Evolutionary conservation across 1,284 basidiomycete species (phyloP).

Genomic region (Sphaerobolus stellatus): DNA sequence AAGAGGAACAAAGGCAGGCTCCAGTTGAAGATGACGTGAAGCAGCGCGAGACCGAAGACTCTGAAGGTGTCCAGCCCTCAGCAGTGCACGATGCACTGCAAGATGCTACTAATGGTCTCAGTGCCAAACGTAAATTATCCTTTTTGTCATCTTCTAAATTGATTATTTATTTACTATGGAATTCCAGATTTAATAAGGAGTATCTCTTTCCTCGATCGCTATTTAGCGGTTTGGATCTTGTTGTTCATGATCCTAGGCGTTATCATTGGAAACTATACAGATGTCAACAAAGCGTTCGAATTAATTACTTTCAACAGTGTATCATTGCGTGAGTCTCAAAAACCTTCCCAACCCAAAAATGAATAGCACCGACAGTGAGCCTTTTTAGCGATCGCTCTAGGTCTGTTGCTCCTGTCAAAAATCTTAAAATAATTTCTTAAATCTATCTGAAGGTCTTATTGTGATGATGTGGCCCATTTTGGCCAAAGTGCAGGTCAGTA

Average conservation of each 20-base stretch:
- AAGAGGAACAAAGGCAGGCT: neutral
- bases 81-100: neutral
- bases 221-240: slow-evolving; percentile 72
- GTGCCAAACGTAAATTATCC: neutral
- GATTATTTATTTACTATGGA: neutral
- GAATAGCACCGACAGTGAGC: neutral
- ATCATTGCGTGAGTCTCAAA: slow-evolving; percentile 52
- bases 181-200: slow-evolving; percentile 42
- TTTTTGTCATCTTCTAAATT: neutral
- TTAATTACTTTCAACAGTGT: slow-evolving; percentile 53
- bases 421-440: neutral
- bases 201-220: slow-evolving; percentile 59
- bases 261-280: slow-evolving; percentile 66
- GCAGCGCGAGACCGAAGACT: neutral
- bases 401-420: slow-evolving; percentile 22
- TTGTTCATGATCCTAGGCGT: slow-evolving; percentile 80
- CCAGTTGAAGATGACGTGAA: neutral
- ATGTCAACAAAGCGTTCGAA: slow-evolving; percentile 53
- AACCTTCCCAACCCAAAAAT: neutral
- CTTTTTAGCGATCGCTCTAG: slow-evolving; percentile 66
- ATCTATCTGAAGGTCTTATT: slow-evolving; percentile 43
- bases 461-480: slow-evolving; percentile 90
- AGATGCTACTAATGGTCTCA: neutral
- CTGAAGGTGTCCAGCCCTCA: neutral
- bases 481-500: slow-evolving; percentile 31